Evolutionary conservation across 768 basidiomycete genomes (phyloP).

Genomic region (Porphyrellus cyaneotinctus): DNA sequence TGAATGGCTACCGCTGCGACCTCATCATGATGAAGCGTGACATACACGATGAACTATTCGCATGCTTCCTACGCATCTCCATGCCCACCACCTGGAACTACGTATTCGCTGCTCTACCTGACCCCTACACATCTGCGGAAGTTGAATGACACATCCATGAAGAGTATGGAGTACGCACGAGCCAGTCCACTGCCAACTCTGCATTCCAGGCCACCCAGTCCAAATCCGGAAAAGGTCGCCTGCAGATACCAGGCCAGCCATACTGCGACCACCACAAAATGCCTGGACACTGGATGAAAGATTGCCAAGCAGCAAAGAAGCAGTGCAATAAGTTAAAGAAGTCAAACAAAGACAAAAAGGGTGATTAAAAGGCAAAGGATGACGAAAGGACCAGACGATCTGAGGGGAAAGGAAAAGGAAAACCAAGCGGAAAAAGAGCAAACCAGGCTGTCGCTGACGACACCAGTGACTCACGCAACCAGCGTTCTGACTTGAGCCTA

Average conservation of each 20-base stretch:
- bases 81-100: conserved; percentile 16
- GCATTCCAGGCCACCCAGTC: not conserved
- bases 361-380: not conserved
- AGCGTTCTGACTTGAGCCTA: not conserved
- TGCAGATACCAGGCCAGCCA: not conserved
- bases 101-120: conserved; percentile 8
- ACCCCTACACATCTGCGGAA: conserved; percentile 9
- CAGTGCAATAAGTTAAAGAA: not conserved
- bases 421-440: not conserved
- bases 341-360: not conserved
- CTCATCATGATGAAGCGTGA: conserved; percentile 8
- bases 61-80: conserved; percentile 17
- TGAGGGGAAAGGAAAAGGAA: not conserved
- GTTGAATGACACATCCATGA: conserved; percentile 3
- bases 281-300: not conserved
- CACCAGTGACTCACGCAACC: not conserved
- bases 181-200: not conserved
- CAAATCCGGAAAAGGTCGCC: not conserved
- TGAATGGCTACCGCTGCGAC: conserved; percentile 9
- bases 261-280: not conserved
- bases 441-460: not conserved
- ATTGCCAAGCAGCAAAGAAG: not conserved
- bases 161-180: not conserved
- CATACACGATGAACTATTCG: conserved; percentile 11
- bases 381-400: not conserved